Evolutionary conservation across 768 basidiomycete species (phyloP), one percentile per base, ranked within the genome.

Genomic region (Trametopsis cervina): DNA sequence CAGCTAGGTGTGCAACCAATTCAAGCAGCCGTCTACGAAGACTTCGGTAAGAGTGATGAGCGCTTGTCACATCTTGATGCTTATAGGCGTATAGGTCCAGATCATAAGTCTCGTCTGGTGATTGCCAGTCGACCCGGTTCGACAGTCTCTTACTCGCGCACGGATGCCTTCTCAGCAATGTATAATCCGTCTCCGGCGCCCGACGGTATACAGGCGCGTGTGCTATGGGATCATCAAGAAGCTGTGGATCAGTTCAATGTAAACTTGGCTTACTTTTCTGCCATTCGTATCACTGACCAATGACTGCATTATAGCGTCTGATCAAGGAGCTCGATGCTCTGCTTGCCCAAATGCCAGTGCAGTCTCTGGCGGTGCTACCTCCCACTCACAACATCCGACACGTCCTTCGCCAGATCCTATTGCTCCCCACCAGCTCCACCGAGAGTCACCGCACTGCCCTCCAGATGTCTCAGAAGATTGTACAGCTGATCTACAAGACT

Each of bases 401-500:
- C 56, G 74, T 94, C 49, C 77, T 95, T 56, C 80, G 86, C 40
- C 89, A 90, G 59, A 82, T 97, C 42, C 73, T 94, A 12, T 73
- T 78, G 53, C 75, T 94, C 44, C 88, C 91, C n/a, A 80, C 77
- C 4, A 83, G 88, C 54, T 83, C 89, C 1, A 66, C 72, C 15
- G 88, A 92, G 47, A 81, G 81, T 53, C 84, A 89, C 48, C 85
- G 88, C 44, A 95, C 92, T 2, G 89, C 93, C 1, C 70, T 98
- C 49, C 75, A 82, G 57, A 93, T 96, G 72, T 93, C 95, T 0
- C 95, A 99, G 67, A 95, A 96, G 69, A 87, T 95, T 47, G 95
- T 98, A 3, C 94, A 96, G 63, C 73, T 93, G 26, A 67, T 99
- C 49, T 99, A 93, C 73, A 94, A 94, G 71, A 89, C 89, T 1